These are phyloP conservation scores for Fraxinus quadrangulata DNA, from an alignment of 257 asterid species.

Conservation along the genomic window DNA sequence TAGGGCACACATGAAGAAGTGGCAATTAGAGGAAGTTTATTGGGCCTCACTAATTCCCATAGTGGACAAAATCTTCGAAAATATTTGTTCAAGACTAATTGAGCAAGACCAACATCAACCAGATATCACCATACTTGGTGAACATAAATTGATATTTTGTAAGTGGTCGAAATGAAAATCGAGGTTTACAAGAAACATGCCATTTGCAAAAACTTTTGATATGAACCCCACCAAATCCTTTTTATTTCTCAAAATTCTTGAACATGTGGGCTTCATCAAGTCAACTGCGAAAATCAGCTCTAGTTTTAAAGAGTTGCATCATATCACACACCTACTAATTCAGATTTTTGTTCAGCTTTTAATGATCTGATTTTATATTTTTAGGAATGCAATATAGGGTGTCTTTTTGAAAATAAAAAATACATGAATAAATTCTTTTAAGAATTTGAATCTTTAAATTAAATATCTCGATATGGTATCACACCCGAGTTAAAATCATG, in stretches of 20 bases:
- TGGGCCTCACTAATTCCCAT: background rate
- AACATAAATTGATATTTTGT: too few relatives aligned
- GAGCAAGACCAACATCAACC: background rate
- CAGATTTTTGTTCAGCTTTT: background rate
- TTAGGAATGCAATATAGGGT: too few relatives aligned
- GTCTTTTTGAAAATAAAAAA: too few relatives aligned
- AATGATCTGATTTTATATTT: background rate
- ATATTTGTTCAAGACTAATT: background rate
- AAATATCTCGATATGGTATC: too few relatives aligned
- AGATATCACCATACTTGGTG: too few relatives aligned
- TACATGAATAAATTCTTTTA: too few relatives aligned
- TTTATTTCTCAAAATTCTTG: conserved; percentile 15
- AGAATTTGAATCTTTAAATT: too few relatives aligned
- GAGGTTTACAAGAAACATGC: background rate
- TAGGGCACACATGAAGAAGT: background rate
- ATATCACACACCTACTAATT: background rate
- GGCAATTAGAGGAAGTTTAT: background rate
- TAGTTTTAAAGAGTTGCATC: background rate
- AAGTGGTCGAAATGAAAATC: background rate
- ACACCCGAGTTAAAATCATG: too few relatives aligned
- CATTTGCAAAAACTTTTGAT: too few relatives aligned
- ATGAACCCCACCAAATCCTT: conserved; percentile 28
- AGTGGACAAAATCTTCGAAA: background rate
- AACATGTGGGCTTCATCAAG: conserved; percentile 28
- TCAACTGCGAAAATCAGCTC: conserved; percentile 25